Base-by-base conservation (phyloP, 352 stramenopile genomes). In the Aphanomyces stellatus region DNA sequence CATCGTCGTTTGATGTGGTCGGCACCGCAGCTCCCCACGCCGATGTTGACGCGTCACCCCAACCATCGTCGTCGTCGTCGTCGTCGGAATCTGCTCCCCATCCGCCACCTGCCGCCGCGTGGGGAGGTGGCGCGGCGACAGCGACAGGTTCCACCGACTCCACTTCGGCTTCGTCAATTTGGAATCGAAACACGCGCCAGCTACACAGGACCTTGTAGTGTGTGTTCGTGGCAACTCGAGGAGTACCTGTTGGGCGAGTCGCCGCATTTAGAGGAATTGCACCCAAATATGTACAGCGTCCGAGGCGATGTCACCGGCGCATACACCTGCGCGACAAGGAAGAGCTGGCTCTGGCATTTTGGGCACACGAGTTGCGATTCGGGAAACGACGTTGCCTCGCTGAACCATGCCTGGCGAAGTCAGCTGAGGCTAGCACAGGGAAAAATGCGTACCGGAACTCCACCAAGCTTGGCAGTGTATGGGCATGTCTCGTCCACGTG, bases 211-310 rank as follows among this genome's bases (percentile, higher is more conserved):
- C 15, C 24, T 34, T 42, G 10, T 51, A 27, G 4, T 70, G 51
- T 62, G 24, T 34, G 4, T 25, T 6, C 22, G 30, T 7, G 35
- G 19, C 11, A 55, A n/a, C 41, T 49, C 30, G 24, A 24, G 4
- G 27, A 11, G 22, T 73, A 82, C 76, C 76, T 88, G 2, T 82
- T 80, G 10, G 77, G 48, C 0, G 69, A 75, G 51, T 90, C 74
- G 0, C 76, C 86, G 65, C 85, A 94, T 0, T 78, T 76, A n/a
- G 80, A 71, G 5, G 85, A 85, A 64, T 94, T 94, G 76, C 85
- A 94, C 10, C 85, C 85, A 65, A 94, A 94, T 3, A 92, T 74
- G 46, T 94, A 94, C 11, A 94, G 71, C 53, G 85, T 89, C 31
- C 85, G 79, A 48, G 90, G 76, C 5, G 70, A 72, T 19, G 90